These are phyloP conservation scores for Aspergillus aculeatus DNA, from an alignment of 2,329 filamentous ascomycete species.

Conservation along the genomic window DNA sequence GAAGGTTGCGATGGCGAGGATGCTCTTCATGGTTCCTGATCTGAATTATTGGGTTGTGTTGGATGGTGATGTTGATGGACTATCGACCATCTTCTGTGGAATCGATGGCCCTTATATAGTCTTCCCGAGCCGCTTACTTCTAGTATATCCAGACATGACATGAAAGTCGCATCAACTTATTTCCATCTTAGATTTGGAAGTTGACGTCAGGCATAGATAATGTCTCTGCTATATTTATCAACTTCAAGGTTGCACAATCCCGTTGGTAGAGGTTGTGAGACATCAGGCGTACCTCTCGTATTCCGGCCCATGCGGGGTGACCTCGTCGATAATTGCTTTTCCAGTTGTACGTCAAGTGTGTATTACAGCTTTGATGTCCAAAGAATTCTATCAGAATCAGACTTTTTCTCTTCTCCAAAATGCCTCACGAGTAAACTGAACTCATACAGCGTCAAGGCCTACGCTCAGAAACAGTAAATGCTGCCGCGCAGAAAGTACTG, in stretches of 20 bases:
- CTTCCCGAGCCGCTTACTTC: too few species aligned
- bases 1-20: background rate
- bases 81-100: background rate
- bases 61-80: background rate
- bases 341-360: too few species aligned
- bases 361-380: too few species aligned
- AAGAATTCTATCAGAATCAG: too few species aligned
- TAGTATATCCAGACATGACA: too few species aligned
- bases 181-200: background rate
- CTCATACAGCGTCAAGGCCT: too few species aligned
- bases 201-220: background rate
- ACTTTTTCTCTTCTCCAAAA: too few species aligned
- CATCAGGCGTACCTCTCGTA: slow-evolving; percentile 3
- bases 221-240: background rate
- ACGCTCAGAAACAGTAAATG: too few species aligned
- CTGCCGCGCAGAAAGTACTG: too few species aligned
- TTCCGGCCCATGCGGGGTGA: slow-evolving; percentile 3
- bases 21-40: background rate
- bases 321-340: background rate
- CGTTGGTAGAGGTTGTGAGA: background rate
- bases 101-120: background rate
- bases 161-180: background rate
- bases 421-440: too few species aligned
- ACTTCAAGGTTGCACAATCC: background rate
- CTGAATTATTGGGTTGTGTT: background rate